These are phyloP conservation scores for Mycena sanguinolenta DNA, from an alignment of 768 basidiomycete species.

Conservation along the genomic window DNA sequence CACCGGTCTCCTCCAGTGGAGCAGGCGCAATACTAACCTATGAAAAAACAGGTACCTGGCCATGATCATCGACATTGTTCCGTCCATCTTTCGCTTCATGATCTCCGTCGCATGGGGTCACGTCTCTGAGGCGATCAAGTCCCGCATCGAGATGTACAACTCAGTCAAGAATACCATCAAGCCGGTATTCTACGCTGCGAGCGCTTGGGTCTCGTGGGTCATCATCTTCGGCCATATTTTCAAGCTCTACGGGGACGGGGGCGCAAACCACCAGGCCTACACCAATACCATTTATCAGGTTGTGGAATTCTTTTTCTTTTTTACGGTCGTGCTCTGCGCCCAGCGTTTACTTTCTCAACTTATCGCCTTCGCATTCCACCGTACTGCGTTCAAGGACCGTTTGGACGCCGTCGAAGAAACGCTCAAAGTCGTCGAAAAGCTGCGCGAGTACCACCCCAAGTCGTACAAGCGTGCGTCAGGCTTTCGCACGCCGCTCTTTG, in stretches of 20 bases:
- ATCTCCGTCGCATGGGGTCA: slow-evolving; percentile 81
- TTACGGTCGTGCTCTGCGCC: slow-evolving; percentile 70
- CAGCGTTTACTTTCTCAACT: slow-evolving; percentile 81
- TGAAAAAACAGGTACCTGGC: slow-evolving; percentile 56
- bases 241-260: slow-evolving; percentile 59
- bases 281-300: slow-evolving; percentile 71
- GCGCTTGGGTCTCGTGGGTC: slow-evolving; percentile 80
- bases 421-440: slow-evolving; percentile 72
- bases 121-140: slow-evolving; percentile 77
- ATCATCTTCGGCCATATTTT: slow-evolving; percentile 81
- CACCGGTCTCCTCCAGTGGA: slow-evolving; percentile 27
- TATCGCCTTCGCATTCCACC: slow-evolving; percentile 83
- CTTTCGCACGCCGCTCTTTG: slow-evolving; percentile 61
- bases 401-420: slow-evolving; percentile 67
- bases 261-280: slow-evolving; percentile 69
- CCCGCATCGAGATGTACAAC: slow-evolving; percentile 76
- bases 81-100: slow-evolving; percentile 63
- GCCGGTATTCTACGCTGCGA: slow-evolving; percentile 79
- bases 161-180: slow-evolving; percentile 79
- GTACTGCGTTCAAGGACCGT: slow-evolving; percentile 82
- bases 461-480: slow-evolving; percentile 49
- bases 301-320: slow-evolving; percentile 82
- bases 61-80: slow-evolving; percentile 77
- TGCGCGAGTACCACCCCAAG: slow-evolving; percentile 75
- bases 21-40: no score